Evolutionary conservation across 306 rosid species (phyloP), one percentile per base, ranked within the genome.

Genomic region (Lathyrus sativus): DNA sequence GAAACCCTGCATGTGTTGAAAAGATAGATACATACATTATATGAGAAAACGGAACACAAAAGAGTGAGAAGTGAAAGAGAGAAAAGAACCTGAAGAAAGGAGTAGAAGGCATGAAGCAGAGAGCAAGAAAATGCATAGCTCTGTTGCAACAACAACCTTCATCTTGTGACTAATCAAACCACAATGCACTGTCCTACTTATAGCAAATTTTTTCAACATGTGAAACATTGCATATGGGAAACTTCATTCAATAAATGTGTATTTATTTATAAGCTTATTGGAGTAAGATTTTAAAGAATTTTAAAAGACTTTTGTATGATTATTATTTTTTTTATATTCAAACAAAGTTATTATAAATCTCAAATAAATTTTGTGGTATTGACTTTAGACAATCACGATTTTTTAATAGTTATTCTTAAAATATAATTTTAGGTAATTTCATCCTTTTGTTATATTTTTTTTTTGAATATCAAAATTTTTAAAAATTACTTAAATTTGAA

Each of bases 1-100:
- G 73, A 38, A 73, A 31, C 51, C 82, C 97, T 91, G 95, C 78
- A 78, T 68, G 43, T 65, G 38, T 39, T 49, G 14, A 70, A 29
- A 46, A 71, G 11, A 63, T 49, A 26, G 3, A 24, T 24, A 61
- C 13, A 60, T 59, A 17, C 18, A 7, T 39, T 43, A 43, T 70
- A 51, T 49, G 42, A 24, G 13, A 42, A 17, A 29, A 13, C 22
- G 3, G 11, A n/a, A 33, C 11, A 4, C 3, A 10, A 8, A 9
- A 48, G 1, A 6, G 31, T 3, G 49, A 14, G 46, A 17, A 60
- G 6, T 62, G 54, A 81, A 10, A 62, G 7, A 48, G 15, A 14
- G 70, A 54, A 26, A 56, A 19, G 14, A 56, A 56, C 62, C 62
- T 56, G 41, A 56, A n/a, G 22, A 46, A 56, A 56, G 8, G 1